A percentile compares a stretch with the other conserved stretches of the same genome.
phyloP scores from a whole-genome alignment of 257 asterid genomes.

The Fraxinus americana region DNA sequence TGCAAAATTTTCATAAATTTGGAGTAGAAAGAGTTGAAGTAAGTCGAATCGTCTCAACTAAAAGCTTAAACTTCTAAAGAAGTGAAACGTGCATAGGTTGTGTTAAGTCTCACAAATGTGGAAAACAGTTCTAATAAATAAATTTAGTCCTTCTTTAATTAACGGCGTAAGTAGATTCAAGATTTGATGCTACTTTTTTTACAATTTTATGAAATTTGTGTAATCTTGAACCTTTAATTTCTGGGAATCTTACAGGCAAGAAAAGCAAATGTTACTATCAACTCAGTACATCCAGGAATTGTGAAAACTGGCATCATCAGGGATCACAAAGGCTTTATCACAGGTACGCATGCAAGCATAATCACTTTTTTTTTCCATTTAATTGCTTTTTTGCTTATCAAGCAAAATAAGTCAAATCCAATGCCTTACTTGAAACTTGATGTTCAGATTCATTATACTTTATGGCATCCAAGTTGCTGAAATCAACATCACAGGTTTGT shows the following conservation, averaged over 20 bases:
- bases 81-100: too few relatives aligned
- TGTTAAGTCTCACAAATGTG: too few relatives aligned
- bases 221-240: not conserved
- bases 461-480: slow-evolving; percentile 89
- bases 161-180: too few relatives aligned
- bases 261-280: slow-evolving; percentile 83
- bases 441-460: slow-evolving; percentile 81
- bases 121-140: too few relatives aligned
- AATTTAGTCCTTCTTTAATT: too few relatives aligned
- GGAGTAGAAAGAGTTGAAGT: not conserved
- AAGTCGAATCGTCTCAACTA: not conserved
- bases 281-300: slow-evolving; percentile 91
- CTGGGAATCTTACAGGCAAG: slow-evolving; percentile 53
- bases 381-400: slow-evolving; percentile 7
- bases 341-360: slow-evolving; percentile 57
- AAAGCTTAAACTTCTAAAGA: too few relatives aligned
- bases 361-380: slow-evolving; percentile 1
- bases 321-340: slow-evolving; percentile 89
- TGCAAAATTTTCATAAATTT: not conserved
- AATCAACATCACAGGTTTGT: slow-evolving; percentile 93
- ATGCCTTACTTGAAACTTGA: not conserved
- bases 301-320: slow-evolving; percentile 92
- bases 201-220: too few relatives aligned
- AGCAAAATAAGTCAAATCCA: slow-evolving; percentile 23
- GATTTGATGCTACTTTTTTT: too few relatives aligned